These are phyloP conservation scores for Stephanodiscus triporus DNA, from an alignment of 108 stramenopile species.

Conservation along the genomic window DNA sequence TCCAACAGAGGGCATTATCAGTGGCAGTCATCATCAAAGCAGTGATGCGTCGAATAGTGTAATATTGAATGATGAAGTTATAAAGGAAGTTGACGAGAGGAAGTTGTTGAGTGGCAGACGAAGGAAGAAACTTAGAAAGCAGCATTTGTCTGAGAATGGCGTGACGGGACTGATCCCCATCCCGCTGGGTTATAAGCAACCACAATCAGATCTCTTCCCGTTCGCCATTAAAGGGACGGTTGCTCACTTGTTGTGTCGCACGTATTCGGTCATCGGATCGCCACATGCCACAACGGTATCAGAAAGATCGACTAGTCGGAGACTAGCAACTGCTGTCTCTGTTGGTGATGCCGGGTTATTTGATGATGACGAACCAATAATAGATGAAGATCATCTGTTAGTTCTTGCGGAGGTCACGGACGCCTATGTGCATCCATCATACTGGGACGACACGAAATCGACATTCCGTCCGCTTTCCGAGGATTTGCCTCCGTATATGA, in stretches of 20 bases:
- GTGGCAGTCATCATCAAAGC: background rate
- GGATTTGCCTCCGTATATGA: conserved; percentile 55
- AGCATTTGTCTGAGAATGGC: conserved; percentile 35
- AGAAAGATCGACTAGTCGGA: background rate
- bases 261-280: conserved; percentile 29
- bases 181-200: background rate
- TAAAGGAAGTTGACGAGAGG: background rate
- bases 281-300: background rate
- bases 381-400: conserved; percentile 64
- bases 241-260: conserved; percentile 56
- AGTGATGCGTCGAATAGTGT: background rate
- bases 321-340: background rate
- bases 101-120: conserved; percentile 36
- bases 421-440: conserved; percentile 54
- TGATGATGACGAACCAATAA: background rate
- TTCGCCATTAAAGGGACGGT: conserved; percentile 66
- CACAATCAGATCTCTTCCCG: conserved; percentile 2
- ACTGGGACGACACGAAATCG: conserved; percentile 64
- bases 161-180: conserved; percentile 50
- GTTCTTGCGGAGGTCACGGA: conserved; percentile 55
- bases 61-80: background rate
- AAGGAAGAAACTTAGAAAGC: conserved; percentile 37
- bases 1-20: background rate
- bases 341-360: background rate
- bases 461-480: conserved; percentile 47